Conservation (phyloP, 2,329 filamentous ascomycete genomes). For the Epichloe sibirici region DNA sequence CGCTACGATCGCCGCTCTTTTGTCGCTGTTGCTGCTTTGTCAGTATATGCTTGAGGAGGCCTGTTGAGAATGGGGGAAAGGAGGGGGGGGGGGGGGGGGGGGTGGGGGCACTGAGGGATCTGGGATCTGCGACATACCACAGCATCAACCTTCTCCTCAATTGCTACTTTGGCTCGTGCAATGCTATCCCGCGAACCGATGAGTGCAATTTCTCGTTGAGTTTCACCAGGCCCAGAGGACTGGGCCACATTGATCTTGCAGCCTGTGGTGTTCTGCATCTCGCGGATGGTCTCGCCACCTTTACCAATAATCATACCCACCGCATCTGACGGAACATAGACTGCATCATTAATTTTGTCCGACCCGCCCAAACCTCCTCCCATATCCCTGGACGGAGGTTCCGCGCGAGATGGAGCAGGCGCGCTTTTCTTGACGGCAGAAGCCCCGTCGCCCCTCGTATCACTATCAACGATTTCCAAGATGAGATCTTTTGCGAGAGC, state of each 20-base stretch:
- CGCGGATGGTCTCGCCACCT: constrained; percentile 85
- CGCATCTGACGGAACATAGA: constrained; percentile 78
- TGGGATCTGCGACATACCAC: constrained; percentile 46
- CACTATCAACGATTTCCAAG: constrained; percentile 88
- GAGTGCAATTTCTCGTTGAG: constrained; percentile 75
- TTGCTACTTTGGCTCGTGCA: constrained; percentile 66
- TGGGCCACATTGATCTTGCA: constrained; percentile 94
- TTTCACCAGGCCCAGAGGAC: constrained; percentile 62
- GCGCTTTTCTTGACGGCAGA: constrained; percentile 18
- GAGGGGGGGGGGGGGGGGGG: too few relatives aligned
- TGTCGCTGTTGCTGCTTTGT: constrained; percentile 29
- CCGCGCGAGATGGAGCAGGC: constrained; percentile 16
- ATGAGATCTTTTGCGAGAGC: constrained; percentile 75
- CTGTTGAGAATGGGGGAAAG: not conserved
- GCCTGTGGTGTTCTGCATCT: constrained; percentile 77
- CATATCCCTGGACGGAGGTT: constrained; percentile 21
- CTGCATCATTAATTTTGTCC: constrained; percentile 70
- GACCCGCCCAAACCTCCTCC: constrained; percentile 19
- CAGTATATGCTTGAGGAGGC: not conserved
- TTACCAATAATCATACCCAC: constrained; percentile 97
- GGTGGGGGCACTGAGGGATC: not conserved
- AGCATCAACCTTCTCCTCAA: constrained; percentile 85
- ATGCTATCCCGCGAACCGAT: constrained; percentile 70
- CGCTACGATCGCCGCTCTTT: constrained; percentile 36
- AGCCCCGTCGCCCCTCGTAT: constrained; percentile 49